Evolutionary conservation across 2,329 filamentous ascomycete species (phyloP), one percentile per base, ranked within the genome.

Genomic region (Diaporthe longicolla): DNA sequence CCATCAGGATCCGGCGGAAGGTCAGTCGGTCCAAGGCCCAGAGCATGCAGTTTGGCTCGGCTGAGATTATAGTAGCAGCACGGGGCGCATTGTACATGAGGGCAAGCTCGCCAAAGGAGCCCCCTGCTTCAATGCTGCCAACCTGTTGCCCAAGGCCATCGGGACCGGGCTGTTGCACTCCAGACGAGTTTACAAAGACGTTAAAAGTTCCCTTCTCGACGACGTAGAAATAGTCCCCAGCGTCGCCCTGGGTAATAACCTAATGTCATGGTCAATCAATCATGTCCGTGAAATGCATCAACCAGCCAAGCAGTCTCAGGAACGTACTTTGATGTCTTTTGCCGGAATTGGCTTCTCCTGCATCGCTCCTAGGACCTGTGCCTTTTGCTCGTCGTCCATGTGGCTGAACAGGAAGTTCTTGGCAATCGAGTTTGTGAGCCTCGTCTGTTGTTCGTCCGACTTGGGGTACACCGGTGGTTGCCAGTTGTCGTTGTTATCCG

Each of bases 81-180:
- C 97, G 94, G 35, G 97, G 97, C 29, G 97, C 95, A 80, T 98
- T 98, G 87, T 99, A 98, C 97, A 99, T 98, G 79, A 99, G 88
- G 17, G 97, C 97, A 73, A 99, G 89, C 85, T 99, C 97, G 79
- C 97, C 97, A 83, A 99, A 99, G 5, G 95, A 98, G 75, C 95
- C 95, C 66, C 97, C 97, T 4, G 95, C 91, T 58, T 94, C 93
- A 73, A 97, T 97, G 50, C 89, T 92, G 78, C 91, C 92, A 37
- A 98, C 96, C 79, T 95, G 94, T 75, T 89, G 88, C 66, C 97
- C 97, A 85, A 98, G 89, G 15, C 96, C 97, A 61, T 95, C 92
- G 0, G 90, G 87, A 0, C 96, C 96, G 10, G 95, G 88, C 81
- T 97, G 94, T 71, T 97, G 88, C 54, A 91, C 87, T 75, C 97